These are phyloP conservation scores for Rhododendron kiyosumense DNA, from an alignment of 148 eudicot genomes.

Conservation along the genomic window DNA sequence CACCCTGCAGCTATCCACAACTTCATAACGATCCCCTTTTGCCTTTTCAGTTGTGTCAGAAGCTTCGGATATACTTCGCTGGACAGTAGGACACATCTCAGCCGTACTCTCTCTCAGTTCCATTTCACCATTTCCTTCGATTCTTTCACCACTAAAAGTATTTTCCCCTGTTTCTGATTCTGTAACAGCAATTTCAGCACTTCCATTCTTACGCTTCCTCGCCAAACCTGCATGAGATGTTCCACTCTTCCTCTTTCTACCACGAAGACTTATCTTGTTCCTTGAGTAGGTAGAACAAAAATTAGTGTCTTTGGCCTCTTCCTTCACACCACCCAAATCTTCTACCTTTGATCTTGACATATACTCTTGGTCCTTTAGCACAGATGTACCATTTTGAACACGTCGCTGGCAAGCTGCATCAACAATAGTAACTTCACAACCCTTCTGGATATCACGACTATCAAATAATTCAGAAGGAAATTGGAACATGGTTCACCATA, in stretches of 20 bases:
- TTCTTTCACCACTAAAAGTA: slow-evolving; percentile 9
- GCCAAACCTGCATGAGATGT: neutral
- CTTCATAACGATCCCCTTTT: neutral
- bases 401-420: neutral
- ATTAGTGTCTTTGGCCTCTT: slow-evolving; percentile 10
- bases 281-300: neutral
- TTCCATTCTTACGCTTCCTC: neutral
- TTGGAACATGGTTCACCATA: neutral
- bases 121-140: neutral
- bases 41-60: slow-evolving; percentile 3
- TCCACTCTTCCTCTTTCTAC: slow-evolving; percentile 20
- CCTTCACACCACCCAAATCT: slow-evolving; percentile 7
- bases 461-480: slow-evolving; percentile 2
- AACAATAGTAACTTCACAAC: neutral
- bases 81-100: neutral
- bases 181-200: neutral
- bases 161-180: neutral
- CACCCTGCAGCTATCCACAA: neutral
- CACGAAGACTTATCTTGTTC: slow-evolving; percentile 20
- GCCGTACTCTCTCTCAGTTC: neutral
- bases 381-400: neutral
- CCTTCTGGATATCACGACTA: neutral
- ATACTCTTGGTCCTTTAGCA: neutral
- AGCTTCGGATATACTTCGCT: neutral
- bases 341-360: slow-evolving; percentile 5